These are phyloP conservation scores for Wickerhamiella alocasiicola DNA, from an alignment of 805 yeast species.

Conservation along the genomic window DNA sequence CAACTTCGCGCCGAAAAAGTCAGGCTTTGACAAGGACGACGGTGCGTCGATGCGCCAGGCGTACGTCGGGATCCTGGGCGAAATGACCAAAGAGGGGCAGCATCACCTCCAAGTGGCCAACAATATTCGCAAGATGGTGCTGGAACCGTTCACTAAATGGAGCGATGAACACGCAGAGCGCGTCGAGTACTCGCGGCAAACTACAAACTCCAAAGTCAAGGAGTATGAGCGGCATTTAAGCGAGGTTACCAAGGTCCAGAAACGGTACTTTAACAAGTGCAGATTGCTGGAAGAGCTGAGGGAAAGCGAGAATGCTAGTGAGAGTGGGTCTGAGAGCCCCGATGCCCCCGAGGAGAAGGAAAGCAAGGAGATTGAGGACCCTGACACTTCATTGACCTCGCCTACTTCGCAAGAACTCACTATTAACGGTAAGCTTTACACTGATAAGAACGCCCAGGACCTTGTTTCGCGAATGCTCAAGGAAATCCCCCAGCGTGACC, in stretches of 20 bases:
- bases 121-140: conserved; percentile 45
- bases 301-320: conserved; percentile 11
- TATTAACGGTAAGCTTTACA: conserved; percentile 26
- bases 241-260: conserved; percentile 46
- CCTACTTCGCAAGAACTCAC: conserved; percentile 20
- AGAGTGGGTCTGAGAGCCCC: conserved; percentile 1
- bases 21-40: conserved; percentile 42
- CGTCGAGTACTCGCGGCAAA: conserved; percentile 46
- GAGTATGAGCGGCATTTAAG: conserved; percentile 37
- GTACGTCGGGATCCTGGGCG: conserved; percentile 42
- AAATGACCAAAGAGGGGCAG: conserved; percentile 46
- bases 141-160: conserved; percentile 66
- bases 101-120: conserved; percentile 50
- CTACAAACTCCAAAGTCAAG: conserved; percentile 39
- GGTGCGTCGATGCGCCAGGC: conserved; percentile 56
- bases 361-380: not conserved
- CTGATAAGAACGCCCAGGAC: conserved; percentile 32
- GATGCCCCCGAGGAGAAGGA: not conserved
- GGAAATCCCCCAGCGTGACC: conserved; percentile 40
- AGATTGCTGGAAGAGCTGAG: conserved; percentile 57
- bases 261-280: conserved; percentile 65
- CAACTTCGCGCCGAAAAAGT: conserved; percentile 29
- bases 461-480: conserved; percentile 34
- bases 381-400: not conserved
- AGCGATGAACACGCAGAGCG: conserved; percentile 58